These are phyloP conservation scores for Aspergillus tubingensis DNA, from an alignment of 2,329 filamentous ascomycete species.

Conservation along the genomic window DNA sequence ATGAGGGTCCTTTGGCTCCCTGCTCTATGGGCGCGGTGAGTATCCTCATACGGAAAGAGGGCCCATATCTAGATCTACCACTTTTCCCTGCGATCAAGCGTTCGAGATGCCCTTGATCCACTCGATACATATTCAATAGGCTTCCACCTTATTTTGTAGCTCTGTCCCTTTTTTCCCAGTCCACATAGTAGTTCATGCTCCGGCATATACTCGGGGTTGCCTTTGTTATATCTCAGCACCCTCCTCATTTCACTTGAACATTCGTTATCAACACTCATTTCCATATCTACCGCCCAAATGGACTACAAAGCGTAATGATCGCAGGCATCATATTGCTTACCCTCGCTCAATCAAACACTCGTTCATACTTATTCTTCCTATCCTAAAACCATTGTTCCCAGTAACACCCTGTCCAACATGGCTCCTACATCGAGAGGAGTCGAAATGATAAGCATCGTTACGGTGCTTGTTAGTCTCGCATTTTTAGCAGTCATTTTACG, in stretches of 20 bases:
- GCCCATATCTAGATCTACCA: background rate
- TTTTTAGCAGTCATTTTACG: constrained; percentile 29
- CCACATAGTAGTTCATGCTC: background rate
- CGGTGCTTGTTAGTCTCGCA: constrained; percentile 32
- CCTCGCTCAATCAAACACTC: background rate
- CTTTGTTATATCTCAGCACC: background rate
- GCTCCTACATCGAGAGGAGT: constrained; percentile 27
- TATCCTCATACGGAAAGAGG: background rate
- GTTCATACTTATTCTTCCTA: background rate
- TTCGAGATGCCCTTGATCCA: background rate
- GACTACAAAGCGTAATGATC: background rate
- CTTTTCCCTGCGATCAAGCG: background rate
- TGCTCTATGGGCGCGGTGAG: background rate
- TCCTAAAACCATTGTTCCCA: background rate
- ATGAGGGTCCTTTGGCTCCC: background rate
- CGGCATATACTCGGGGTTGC: background rate
- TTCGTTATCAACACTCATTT: background rate
- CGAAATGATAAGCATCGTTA: constrained; percentile 34
- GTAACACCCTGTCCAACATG: constrained; percentile 22
- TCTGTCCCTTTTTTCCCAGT: background rate
- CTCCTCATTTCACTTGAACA: background rate
- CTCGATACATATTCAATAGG: background rate
- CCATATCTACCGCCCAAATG: background rate
- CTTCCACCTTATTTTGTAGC: background rate
- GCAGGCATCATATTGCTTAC: background rate